A percentile compares a stretch with the other conserved stretches of the same genome.
These are phyloP conservation scores for Fusarium lyarnte DNA, from an alignment of 2,329 filamentous ascomycete genomes.

Conservation along the genomic window DNA sequence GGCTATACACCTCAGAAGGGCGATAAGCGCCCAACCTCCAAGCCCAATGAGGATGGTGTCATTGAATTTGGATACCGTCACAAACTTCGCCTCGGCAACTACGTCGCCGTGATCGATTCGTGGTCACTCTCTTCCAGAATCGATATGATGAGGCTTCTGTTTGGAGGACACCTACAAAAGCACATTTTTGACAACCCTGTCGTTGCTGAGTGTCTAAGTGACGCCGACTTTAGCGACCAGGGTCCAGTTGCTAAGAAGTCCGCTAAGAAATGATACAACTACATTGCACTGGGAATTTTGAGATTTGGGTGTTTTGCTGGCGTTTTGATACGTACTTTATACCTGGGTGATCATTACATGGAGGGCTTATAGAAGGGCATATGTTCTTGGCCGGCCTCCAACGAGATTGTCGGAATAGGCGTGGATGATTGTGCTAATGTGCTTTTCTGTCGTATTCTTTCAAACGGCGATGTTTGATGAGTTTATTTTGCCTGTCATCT, in stretches of 20 bases:
- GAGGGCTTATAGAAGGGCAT: background rate
- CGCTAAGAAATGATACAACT: slow-evolving; percentile 10
- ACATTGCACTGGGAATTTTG: background rate
- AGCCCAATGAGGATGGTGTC: slow-evolving; percentile 54
- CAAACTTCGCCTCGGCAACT: slow-evolving; percentile 59
- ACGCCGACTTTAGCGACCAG: slow-evolving; percentile 47
- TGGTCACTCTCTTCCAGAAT: slow-evolving; percentile 62
- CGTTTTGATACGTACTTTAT: slow-evolving; percentile 22
- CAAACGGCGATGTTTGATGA: background rate
- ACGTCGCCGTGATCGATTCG: slow-evolving; percentile 57
- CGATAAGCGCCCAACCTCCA: slow-evolving; percentile 52
- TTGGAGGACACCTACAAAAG: slow-evolving; percentile 56
- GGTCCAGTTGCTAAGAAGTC: slow-evolving; percentile 19
- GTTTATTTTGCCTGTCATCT: background rate
- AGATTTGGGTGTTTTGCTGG: slow-evolving; percentile 2
- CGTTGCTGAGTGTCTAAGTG: slow-evolving; percentile 51
- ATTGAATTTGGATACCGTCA: slow-evolving; percentile 63
- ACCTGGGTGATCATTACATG: background rate
- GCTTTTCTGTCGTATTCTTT: background rate
- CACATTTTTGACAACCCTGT: slow-evolving; percentile 53
- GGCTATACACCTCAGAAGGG: slow-evolving; percentile 52
- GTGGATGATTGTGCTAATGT: background rate
- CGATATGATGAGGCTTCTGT: slow-evolving; percentile 58
- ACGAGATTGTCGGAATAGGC: background rate
- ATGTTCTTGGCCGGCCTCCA: background rate